These are phyloP conservation scores for Cyberlindnera subsufficiens DNA, from an alignment of 805 yeast species.

Conservation along the genomic window DNA sequence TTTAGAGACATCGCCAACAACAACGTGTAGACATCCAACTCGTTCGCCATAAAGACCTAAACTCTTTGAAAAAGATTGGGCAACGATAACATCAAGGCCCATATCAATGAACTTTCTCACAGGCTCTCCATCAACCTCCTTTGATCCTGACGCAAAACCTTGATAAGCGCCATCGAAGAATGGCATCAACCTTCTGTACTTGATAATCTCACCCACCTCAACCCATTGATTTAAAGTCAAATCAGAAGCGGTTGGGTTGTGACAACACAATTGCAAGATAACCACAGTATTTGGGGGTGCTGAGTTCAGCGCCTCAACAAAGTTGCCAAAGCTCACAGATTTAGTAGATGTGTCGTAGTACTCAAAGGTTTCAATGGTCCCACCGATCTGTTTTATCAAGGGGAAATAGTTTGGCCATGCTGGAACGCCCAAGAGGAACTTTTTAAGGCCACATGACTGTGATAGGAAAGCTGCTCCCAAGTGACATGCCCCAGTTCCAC, in stretches of 20 bases:
- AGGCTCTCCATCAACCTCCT: not conserved
- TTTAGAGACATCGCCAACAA: not conserved
- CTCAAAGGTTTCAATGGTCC: not conserved
- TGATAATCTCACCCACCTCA: not conserved
- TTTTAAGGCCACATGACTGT: not conserved
- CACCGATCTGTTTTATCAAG: not conserved
- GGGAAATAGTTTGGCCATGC: not conserved
- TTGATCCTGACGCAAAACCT: not conserved
- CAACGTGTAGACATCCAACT: not conserved
- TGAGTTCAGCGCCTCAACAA: no score
- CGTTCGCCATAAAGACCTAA: not conserved
- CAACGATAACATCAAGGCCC: not conserved
- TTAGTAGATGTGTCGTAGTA: not conserved
- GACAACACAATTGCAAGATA: not conserved
- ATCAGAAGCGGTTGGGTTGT: not conserved
- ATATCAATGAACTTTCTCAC: not conserved
- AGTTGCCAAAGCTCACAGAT: not conserved
- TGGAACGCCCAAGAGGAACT: not conserved
- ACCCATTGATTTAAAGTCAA: not conserved
- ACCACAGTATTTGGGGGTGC: not conserved
- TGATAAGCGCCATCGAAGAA: not conserved
- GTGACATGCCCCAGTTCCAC: not conserved
- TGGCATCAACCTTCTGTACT: not conserved
- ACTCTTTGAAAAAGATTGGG: not conserved
- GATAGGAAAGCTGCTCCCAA: not conserved